Conservation (phyloP, 352 stramenopile species). For the Pythium guiyangense region DNA sequence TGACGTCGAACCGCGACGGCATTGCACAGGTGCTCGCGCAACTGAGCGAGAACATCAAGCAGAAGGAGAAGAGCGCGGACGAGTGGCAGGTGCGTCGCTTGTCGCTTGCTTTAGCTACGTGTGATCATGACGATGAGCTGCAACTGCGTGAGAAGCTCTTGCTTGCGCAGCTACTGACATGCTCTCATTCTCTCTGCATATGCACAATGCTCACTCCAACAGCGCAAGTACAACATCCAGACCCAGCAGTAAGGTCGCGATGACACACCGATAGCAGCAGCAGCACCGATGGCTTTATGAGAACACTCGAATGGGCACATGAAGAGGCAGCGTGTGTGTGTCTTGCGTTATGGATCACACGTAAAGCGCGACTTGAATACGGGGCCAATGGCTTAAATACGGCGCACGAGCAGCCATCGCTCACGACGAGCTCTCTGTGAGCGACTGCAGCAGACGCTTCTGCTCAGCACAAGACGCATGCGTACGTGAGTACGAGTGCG, state of each 20-base stretch:
- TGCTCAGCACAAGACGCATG: conserved; percentile 10
- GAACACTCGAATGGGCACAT: conserved; percentile 2
- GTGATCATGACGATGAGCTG: too few species aligned
- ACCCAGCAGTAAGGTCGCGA: conserved; percentile 52
- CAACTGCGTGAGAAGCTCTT: not conserved
- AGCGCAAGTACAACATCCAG: conserved; percentile 86
- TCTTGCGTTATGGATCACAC: not conserved
- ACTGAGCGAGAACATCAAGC: conserved; percentile 75
- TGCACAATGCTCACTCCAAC: not conserved
- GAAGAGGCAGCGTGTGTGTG: not conserved
- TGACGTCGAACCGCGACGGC: conserved; percentile 77
- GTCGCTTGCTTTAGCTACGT: not conserved
- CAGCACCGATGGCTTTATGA: conserved; percentile 1
- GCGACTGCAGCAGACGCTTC: conserved; percentile 48
- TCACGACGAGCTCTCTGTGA: conserved; percentile 29
- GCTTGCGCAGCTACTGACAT: not conserved
- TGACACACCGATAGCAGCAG: not conserved
- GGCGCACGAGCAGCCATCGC: not conserved
- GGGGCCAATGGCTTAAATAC: too few species aligned
- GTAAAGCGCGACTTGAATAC: not conserved
- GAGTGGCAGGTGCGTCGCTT: conserved; percentile 60
- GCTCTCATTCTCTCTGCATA: too few species aligned
- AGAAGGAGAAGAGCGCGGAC: conserved; percentile 80
- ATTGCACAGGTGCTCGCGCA: conserved; percentile 73
- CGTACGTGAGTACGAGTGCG: conserved; percentile 1